Percentiles rank a stretch among this genome's conserved stretches.
Evolutionary conservation across 139 green algal genomes (phyloP).

Genomic region (Chlamydomonas sp.): DNA sequence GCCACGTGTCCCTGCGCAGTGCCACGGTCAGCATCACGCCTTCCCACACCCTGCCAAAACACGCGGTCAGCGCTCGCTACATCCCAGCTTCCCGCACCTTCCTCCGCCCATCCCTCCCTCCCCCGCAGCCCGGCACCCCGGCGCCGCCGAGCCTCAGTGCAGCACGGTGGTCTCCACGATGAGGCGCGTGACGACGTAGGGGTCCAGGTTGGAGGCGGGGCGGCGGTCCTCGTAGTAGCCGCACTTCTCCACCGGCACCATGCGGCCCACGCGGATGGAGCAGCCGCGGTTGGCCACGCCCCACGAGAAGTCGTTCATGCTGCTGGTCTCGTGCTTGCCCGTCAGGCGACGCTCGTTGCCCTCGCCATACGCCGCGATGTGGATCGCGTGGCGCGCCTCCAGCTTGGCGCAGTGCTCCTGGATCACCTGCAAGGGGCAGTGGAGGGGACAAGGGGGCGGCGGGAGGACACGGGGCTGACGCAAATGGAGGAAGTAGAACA

Average conservation of each 20-base stretch:
- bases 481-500: too few species aligned
- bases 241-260: constrained; percentile 90
- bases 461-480: neutral
- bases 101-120: too few species aligned
- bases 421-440: constrained; percentile 69
- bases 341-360: constrained; percentile 99
- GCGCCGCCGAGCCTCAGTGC: constrained; percentile 35
- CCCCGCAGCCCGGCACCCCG: too few species aligned
- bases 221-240: constrained; percentile 97
- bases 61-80: too few species aligned
- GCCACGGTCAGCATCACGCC: too few species aligned
- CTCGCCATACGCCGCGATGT: constrained; percentile 67
- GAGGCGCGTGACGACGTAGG: constrained; percentile 83
- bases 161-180: constrained; percentile 85
- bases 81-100: too few species aligned
- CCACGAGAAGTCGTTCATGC: constrained; percentile 96
- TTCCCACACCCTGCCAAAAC: too few species aligned
- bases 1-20: too few species aligned
- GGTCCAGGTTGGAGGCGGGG: constrained; percentile 96
- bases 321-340: constrained; percentile 89
- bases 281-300: constrained; percentile 97
- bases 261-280: constrained; percentile 86
- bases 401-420: constrained; percentile 92
- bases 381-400: constrained; percentile 77
- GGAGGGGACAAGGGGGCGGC: neutral